Percentiles rank a stretch among this genome's conserved stretches.
phyloP scores from a whole-genome alignment of 176 grass and related monocot species.

The Lolium multiflorum region DNA sequence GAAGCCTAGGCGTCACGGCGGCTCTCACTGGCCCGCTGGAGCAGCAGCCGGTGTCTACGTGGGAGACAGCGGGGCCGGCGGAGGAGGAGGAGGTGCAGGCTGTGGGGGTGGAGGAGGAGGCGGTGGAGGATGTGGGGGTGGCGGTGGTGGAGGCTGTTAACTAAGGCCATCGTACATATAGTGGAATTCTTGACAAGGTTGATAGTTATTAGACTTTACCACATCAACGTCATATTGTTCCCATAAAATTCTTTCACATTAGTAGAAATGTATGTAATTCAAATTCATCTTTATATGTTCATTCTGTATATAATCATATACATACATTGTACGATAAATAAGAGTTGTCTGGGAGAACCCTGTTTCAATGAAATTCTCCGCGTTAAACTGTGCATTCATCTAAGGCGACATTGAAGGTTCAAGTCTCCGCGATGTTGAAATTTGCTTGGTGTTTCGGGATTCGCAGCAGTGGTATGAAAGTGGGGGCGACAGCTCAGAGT shows the following conservation, averaged over 20 bases:
- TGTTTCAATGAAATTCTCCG: neutral
- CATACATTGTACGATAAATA: neutral
- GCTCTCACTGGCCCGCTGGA: neutral
- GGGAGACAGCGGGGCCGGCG: neutral
- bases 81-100: neutral
- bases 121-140: neutral
- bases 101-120: neutral
- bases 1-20: conserved; percentile 2
- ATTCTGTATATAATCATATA: neutral
- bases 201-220: neutral
- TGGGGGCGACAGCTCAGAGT: too few species aligned
- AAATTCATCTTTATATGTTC: neutral
- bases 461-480: too few species aligned
- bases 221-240: neutral
- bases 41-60: neutral
- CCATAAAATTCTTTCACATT: neutral
- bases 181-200: neutral
- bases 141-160: neutral
- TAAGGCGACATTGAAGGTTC: too few species aligned
- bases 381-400: neutral
- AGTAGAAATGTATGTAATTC: neutral
- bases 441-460: too few species aligned
- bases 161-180: neutral
- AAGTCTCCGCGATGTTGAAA: too few species aligned
- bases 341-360: neutral